Evolutionary conservation across 129 eudicot genomes (phyloP), one percentile per base, ranked within the genome.

Genomic region (Centaurea solstitialis): DNA sequence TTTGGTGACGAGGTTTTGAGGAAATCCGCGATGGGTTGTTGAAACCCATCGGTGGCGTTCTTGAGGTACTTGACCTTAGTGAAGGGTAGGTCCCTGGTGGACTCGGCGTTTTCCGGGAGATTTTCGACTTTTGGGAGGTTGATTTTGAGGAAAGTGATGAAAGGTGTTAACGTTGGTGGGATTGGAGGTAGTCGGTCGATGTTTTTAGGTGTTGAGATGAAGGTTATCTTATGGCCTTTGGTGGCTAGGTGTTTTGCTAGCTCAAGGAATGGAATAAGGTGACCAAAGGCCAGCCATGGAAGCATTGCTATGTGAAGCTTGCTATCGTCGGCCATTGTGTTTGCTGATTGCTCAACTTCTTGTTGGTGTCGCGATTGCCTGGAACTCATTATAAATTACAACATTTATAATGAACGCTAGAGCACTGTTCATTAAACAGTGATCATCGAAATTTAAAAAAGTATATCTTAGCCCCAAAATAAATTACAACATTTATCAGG

Each of bases 131-230:
- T 18, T 18, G 88, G 80, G 8, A 81, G 47, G 13, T 70, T 64
- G 50, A 85, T 7, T 45, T 66, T 76, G 23, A 85, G 76, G 47
- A 85, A 28, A 38, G 37, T 38, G 17, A 85, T 81, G 37, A 41
- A 43, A 21, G 80, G 74, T 10, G 76, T 41, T 12, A 80, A 22
- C 12, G 23, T 9, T 7, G 67, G 79, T 6, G 82, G 79, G 24
- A 80, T 22, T 73, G 77, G 73, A 0, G 75, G 86, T 57, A 85
- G 83, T 30, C 86, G 88, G 53, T 77, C 50, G 17, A 81, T 71
- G 77, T 85, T 85, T 76, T 75, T 37, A 3, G 83, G 82, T 21
- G 88, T 81, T 8, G 88, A 85, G 11, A 85, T 30, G 75, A 85
- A 85, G 74, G 87, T 78, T 76, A 84, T 26, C 68, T 84, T 79